A percentile compares a stretch with the other conserved stretches of the same genome.
Conservation (phyloP, 208 protist species). For the Leishmania amazonensis region DNA sequence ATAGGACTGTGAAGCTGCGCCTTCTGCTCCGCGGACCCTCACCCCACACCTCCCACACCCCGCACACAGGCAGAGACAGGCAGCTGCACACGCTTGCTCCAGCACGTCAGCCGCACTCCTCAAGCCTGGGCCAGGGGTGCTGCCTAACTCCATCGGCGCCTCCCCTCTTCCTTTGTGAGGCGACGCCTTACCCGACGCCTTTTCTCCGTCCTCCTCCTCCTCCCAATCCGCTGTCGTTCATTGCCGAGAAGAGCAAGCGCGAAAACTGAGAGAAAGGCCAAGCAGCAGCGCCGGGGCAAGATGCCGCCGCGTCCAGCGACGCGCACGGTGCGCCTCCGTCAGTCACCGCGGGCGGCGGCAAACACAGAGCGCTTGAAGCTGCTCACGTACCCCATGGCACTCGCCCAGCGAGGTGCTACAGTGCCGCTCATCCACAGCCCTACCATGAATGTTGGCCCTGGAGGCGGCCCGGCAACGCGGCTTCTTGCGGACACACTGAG, state of each 20-base stretch:
- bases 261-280: too few species aligned
- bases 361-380: conserved; percentile 39
- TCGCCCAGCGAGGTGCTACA: conserved; percentile 59
- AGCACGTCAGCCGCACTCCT: not conserved
- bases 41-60: not conserved
- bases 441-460: not conserved
- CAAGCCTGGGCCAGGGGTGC: not conserved
- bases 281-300: not conserved
- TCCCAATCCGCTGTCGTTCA: not conserved
- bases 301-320: conserved; percentile 20
- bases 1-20: not conserved
- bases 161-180: not conserved
- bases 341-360: not conserved
- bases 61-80: not conserved
- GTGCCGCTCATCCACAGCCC: conserved; percentile 47
- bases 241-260: not conserved
- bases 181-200: not conserved
- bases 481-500: conserved; percentile 12
- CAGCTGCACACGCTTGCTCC: not conserved
- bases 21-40: not conserved
- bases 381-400: conserved; percentile 76
- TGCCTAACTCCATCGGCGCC: not conserved
- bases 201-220: not conserved
- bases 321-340: conserved; percentile 22
- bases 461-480: not conserved